Percentiles rank a stretch among this genome's conserved stretches.
Evolutionary conservation across 352 stramenopile species (phyloP).

Genomic region (Phytophthora litchii): DNA sequence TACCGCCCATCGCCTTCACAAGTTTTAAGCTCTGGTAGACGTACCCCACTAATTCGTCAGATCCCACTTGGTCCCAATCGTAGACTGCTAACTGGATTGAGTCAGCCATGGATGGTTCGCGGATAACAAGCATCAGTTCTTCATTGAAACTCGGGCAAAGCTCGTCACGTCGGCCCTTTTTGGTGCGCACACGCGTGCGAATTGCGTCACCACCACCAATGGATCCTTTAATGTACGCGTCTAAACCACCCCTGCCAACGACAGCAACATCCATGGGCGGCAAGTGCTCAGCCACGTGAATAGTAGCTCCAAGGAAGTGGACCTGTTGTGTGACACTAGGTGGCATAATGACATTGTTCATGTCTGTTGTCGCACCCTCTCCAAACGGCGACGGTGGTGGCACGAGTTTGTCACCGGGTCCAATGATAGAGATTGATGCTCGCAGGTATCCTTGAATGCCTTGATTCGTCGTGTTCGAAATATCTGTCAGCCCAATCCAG

Average conservation of each 20-base stretch:
- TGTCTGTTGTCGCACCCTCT: slow-evolving; percentile 40
- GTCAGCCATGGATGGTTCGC: slow-evolving; percentile 80
- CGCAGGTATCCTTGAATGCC: slow-evolving; percentile 92
- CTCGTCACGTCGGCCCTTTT: slow-evolving; percentile 74
- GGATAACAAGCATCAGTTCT: slow-evolving; percentile 79
- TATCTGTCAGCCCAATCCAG: slow-evolving; percentile 92
- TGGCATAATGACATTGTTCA: slow-evolving; percentile 82
- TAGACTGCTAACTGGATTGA: slow-evolving; percentile 73
- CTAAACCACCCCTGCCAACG: slow-evolving; percentile 63
- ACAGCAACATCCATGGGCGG: slow-evolving; percentile 76
- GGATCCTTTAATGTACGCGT: slow-evolving; percentile 72
- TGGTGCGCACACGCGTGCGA: slow-evolving; percentile 76
- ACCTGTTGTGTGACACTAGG: slow-evolving; percentile 73
- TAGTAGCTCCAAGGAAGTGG: slow-evolving; percentile 70
- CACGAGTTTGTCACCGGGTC: slow-evolving; percentile 84
- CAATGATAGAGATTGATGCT: slow-evolving; percentile 87
- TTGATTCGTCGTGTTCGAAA: slow-evolving; percentile 76
- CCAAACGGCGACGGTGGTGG: slow-evolving; percentile 70
- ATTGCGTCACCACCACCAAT: slow-evolving; percentile 64
- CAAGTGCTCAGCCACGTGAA: slow-evolving; percentile 77
- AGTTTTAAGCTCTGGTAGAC: slow-evolving; percentile 77
- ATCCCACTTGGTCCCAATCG: slow-evolving; percentile 82
- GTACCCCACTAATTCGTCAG: slow-evolving; percentile 75
- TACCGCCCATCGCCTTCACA: slow-evolving; percentile 65
- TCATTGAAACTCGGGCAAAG: slow-evolving; percentile 80